Base-by-base conservation (phyloP, 2,329 filamentous ascomycete species). In the Dactylellina sp. region DNA sequence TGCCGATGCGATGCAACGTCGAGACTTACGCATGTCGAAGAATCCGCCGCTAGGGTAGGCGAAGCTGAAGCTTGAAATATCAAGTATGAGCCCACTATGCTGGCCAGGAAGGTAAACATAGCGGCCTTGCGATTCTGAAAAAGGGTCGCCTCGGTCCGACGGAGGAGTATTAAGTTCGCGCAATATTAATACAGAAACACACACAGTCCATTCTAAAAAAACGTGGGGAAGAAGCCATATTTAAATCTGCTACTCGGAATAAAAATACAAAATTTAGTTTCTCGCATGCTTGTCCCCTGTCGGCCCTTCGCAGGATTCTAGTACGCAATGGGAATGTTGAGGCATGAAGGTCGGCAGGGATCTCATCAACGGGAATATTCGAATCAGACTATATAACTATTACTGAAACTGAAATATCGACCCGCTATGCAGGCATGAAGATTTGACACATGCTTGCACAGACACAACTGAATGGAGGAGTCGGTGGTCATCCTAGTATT, bases 21-120 rank as follows among this genome's bases (percentile, higher is more conserved):
- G n/a, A 18, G 16, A 64, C 62, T 24, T 59, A 66, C 62, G 18
- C 62, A 66, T 59, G 16, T 59, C 2, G 24, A 52, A 32, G 62
- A 40, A 24, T 40, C 22, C 1, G n/a, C 18, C 2, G 14, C 18
- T 2, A 20, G 16, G 6, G 50, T 4, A 1, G 40, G 28, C 16
- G 52, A 42, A 22, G 62, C 24, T 2, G 28, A 32, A 5, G 22
- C 62, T 28, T n/a, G 52, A 22, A 25, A 22, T 52, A 59, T 24
- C n/a, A 66, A 22, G 22, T 7, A 39, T 9, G 62, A 50, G 22
- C 62, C 35, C 4, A 66, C 20, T 2, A 59, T 18, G 4, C 39
- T 39, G 2, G n/a, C 55, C 11, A 25, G 7, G 44, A 59, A 12
- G 7, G 22, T 44, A 1, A 52, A 42, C 32, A 35, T 37, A 9